phyloP scores from a whole-genome alignment of 2,329 filamentous ascomycete genomes.

The Laburnicola sp. region DNA sequence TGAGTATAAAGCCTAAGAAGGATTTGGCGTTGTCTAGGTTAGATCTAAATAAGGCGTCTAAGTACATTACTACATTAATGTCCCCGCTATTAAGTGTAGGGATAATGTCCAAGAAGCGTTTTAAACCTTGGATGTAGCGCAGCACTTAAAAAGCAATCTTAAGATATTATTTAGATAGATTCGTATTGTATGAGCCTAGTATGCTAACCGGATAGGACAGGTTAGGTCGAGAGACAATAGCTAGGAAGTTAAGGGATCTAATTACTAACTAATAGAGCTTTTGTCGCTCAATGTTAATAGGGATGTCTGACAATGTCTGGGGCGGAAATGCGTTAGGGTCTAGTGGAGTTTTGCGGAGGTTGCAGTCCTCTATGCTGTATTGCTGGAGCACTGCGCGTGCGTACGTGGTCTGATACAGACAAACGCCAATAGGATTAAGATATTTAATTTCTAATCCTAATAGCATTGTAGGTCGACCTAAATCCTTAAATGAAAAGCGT shows the following conservation, averaged over 20 bases:
- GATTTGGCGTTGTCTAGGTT: conserved; percentile 14
- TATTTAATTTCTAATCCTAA: conserved; percentile 11
- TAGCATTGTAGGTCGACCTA: conserved; percentile 3
- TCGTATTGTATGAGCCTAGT: conserved; percentile 8
- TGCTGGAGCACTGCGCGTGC: not conserved
- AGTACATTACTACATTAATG: conserved; percentile 8
- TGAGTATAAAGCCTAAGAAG: conserved; percentile 24
- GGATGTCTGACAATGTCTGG: not conserved
- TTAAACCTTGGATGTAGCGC: not conserved
- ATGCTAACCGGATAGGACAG: conserved; percentile 5
- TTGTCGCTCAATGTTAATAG: not conserved
- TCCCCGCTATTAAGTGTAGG: not conserved
- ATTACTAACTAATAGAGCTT: conserved; percentile 6
- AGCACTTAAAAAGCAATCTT: not conserved
- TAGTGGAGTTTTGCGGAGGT: conserved; percentile 4
- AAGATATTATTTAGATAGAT: conserved; percentile 4
- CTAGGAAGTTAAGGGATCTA: conserved; percentile 15
- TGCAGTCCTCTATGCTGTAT: conserved; percentile 7
- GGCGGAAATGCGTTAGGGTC: conserved; percentile 8
- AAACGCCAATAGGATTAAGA: not conserved
- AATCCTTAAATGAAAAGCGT: conserved; percentile 13
- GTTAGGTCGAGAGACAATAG: conserved; percentile 2
- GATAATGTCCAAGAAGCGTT: not conserved
- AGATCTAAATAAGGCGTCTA: conserved; percentile 9
- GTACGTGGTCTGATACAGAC: conserved; percentile 7